These are phyloP conservation scores for Vitis cinerea DNA, from an alignment of 164 flowering plant genomes.

Conservation along the genomic window DNA sequence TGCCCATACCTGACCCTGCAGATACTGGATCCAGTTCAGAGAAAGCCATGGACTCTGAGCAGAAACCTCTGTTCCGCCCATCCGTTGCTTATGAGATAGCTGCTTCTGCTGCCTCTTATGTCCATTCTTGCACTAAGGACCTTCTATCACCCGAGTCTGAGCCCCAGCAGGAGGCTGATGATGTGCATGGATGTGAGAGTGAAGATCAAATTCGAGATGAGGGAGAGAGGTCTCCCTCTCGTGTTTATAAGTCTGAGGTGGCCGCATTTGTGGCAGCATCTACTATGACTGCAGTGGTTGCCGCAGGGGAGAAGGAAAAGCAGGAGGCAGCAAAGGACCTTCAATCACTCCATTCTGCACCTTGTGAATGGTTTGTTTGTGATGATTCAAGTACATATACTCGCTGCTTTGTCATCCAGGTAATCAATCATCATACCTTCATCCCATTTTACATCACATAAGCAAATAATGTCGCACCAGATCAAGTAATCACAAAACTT, in stretches of 20 bases:
- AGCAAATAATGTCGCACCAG: too few species aligned
- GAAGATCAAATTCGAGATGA: slow-evolving; percentile 17
- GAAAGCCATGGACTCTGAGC: slow-evolving; percentile 13
- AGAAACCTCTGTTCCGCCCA: slow-evolving; percentile 35
- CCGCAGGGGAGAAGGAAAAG: slow-evolving; percentile 73
- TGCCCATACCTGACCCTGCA: slow-evolving; percentile 18
- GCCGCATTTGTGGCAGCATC: slow-evolving; percentile 81
- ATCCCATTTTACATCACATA: not conserved
- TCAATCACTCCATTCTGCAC: slow-evolving; percentile 79
- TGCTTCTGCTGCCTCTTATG: slow-evolving; percentile 80
- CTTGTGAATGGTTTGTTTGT: slow-evolving; percentile 93
- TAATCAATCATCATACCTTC: slow-evolving; percentile 4
- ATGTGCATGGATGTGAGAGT: not conserved
- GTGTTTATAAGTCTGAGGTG: slow-evolving; percentile 54
- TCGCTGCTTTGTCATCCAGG: slow-evolving; percentile 87
- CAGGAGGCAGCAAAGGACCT: slow-evolving; percentile 74
- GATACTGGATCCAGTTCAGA: slow-evolving; percentile 8
- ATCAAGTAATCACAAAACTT: not conserved
- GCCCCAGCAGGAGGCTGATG: slow-evolving; percentile 17
- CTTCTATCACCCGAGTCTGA: slow-evolving; percentile 30
- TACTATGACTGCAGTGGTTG: slow-evolving; percentile 89
- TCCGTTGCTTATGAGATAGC: slow-evolving; percentile 74
- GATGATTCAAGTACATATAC: slow-evolving; percentile 68
- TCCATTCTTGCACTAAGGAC: slow-evolving; percentile 51
- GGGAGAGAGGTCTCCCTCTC: slow-evolving; percentile 25